These are phyloP conservation scores for Periconia macrospinosa DNA, from an alignment of 2,329 filamentous ascomycete species.

Conservation along the genomic window DNA sequence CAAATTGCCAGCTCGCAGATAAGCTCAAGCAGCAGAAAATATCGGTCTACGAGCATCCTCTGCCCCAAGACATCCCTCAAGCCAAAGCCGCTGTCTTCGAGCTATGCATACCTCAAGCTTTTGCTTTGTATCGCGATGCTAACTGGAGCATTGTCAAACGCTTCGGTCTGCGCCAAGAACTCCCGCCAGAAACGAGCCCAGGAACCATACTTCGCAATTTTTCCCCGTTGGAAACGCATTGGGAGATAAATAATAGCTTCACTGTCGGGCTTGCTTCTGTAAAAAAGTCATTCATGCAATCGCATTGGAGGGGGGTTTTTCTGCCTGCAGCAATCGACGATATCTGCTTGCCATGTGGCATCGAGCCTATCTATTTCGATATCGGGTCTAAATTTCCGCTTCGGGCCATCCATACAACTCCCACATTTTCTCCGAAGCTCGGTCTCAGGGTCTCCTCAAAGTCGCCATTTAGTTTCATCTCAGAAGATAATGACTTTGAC, in stretches of 20 bases:
- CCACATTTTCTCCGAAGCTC: slow-evolving; percentile 45
- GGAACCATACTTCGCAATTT: slow-evolving; percentile 35
- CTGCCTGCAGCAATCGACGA: slow-evolving; percentile 48
- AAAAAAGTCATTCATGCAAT: slow-evolving; percentile 51
- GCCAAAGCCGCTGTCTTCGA: too few relatives aligned
- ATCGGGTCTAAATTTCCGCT: too few relatives aligned
- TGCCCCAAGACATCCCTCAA: slow-evolving; percentile 7
- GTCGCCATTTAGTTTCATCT: slow-evolving; percentile 53
- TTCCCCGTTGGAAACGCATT: slow-evolving; percentile 46
- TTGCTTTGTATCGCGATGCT: slow-evolving; percentile 48
- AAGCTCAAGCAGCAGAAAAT: slow-evolving; percentile 62
- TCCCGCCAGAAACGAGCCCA: slow-evolving; percentile 4
- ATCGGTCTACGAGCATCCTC: slow-evolving; percentile 46
- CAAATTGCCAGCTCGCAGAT: slow-evolving; percentile 58
- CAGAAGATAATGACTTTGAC: slow-evolving; percentile 30
- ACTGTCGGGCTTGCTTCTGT: slow-evolving; percentile 57
- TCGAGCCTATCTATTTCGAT: slow-evolving; percentile 25
- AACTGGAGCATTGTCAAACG: slow-evolving; percentile 49
- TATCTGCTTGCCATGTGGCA: slow-evolving; percentile 52
- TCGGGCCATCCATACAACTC: slow-evolving; percentile 47
- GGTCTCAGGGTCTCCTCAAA: slow-evolving; percentile 37
- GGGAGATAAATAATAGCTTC: slow-evolving; percentile 40
- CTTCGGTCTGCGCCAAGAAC: too few relatives aligned
- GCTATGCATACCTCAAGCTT: slow-evolving; percentile 19
- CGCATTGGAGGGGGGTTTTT: slow-evolving; percentile 52